Percentiles rank a stretch among this genome's conserved stretches.
These are phyloP conservation scores for Orychophragmus violaceus DNA, from an alignment of 345 rosid species.

Conservation along the genomic window DNA sequence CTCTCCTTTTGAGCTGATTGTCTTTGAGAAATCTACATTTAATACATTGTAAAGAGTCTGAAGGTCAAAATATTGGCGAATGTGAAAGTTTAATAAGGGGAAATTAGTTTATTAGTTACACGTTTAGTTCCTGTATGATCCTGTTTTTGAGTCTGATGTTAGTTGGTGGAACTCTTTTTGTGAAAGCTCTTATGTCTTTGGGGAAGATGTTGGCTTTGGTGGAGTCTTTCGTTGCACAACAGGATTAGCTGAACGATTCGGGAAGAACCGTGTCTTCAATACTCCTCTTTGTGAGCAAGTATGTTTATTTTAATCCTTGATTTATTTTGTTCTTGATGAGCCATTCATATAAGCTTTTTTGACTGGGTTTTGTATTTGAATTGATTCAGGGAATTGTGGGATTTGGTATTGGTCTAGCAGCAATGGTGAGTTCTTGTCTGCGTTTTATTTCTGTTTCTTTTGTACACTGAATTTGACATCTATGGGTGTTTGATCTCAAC, in stretches of 20 bases:
- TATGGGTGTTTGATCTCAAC: neutral
- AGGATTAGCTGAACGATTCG: slow-evolving; percentile 73
- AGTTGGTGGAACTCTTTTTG: neutral
- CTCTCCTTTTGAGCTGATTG: neutral
- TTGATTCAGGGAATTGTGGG: neutral
- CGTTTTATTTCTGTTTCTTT: neutral
- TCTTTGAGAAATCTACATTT: neutral
- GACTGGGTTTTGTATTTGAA: neutral
- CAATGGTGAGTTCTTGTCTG: neutral
- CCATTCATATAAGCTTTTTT: neutral
- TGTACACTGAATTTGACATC: neutral
- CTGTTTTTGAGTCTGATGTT: slow-evolving; percentile 1
- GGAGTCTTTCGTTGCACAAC: slow-evolving; percentile 91
- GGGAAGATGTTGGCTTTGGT: slow-evolving; percentile 94
- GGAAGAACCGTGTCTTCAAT: slow-evolving; percentile 50
- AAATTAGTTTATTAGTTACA: neutral
- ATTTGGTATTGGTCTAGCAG: neutral
- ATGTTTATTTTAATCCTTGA: neutral
- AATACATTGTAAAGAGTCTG: neutral
- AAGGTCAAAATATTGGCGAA: neutral
- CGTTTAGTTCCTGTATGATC: neutral
- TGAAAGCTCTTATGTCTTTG: slow-evolving; percentile 68
- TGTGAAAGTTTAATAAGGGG: neutral
- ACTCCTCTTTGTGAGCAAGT: neutral
- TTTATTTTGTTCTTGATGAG: neutral